Percentiles rank a stretch among this genome's conserved stretches.
These are phyloP conservation scores for Fraxinus ornus DNA, from an alignment of 305 asterid genomes.

Conservation along the genomic window DNA sequence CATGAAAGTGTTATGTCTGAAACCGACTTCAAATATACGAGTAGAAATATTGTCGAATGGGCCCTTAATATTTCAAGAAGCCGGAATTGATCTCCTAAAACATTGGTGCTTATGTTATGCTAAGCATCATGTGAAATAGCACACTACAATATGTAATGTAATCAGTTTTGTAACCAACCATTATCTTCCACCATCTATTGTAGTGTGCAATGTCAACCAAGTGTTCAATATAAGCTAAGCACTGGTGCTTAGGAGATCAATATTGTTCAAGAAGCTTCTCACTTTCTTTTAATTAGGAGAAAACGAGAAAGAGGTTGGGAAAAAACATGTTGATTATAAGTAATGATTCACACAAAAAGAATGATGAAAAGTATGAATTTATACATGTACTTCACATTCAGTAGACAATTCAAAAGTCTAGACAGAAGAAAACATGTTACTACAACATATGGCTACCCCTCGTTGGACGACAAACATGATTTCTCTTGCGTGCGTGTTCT, in stretches of 20 bases:
- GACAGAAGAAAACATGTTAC: not conserved
- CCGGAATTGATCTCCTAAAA: too few species aligned
- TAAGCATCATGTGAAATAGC: too few species aligned
- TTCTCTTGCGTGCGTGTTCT: constrained; percentile 87
- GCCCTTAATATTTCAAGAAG: too few species aligned
- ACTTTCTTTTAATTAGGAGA: not conserved
- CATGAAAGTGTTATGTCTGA: not conserved
- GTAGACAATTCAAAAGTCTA: not conserved
- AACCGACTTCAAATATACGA: not conserved
- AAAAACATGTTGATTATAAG: not conserved
- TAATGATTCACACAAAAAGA: not conserved
- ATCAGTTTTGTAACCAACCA: too few species aligned
- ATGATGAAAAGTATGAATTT: not conserved
- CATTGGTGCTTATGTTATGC: too few species aligned
- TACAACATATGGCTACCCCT: constrained; percentile 49
- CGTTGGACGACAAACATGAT: constrained; percentile 92
- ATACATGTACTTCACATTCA: not conserved
- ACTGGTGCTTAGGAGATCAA: too few species aligned
- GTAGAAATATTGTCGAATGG: too few species aligned
- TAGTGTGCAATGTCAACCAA: too few species aligned
- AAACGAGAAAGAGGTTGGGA: not conserved
- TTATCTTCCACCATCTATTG: too few species aligned
- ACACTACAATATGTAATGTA: too few species aligned
- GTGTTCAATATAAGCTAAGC: too few species aligned
- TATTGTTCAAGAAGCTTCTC: not conserved